Conservation (phyloP, 192 early-diverging fungal genomes). For the Lobosporangium transversale region DNA sequence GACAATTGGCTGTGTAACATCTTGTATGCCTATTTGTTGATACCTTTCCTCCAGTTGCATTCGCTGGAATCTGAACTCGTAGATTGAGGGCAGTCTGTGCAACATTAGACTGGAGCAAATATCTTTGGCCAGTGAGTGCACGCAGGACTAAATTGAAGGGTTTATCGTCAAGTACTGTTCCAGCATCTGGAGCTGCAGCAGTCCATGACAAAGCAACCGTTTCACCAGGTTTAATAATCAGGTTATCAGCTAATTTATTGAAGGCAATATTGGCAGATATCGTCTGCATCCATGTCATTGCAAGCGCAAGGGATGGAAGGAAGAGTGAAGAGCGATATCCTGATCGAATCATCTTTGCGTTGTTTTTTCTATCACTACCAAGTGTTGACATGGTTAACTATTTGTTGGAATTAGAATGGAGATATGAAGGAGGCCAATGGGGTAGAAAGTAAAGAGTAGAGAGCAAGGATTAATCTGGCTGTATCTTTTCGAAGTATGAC, state of each 20-base stretch:
- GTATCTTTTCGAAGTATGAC: no score
- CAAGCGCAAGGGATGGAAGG: neutral
- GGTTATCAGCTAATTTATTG: neutral
- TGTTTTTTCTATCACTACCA: constrained; percentile 9
- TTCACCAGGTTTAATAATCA: constrained; percentile 8
- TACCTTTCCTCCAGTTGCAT: constrained; percentile 42
- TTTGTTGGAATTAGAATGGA: neutral
- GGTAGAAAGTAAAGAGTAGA: no score
- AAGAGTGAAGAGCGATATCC: neutral
- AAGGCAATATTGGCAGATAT: constrained; percentile 29
- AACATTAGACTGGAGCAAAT: constrained; percentile 5
- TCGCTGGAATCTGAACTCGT: constrained; percentile 2
- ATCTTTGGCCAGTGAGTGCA: constrained; percentile 17
- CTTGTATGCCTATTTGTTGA: no score
- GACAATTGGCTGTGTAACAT: no score
- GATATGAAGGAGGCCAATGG: no score
- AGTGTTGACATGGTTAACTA: neutral
- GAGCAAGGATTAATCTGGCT: no score
- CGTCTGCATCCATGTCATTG: constrained; percentile 7
- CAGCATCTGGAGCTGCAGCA: neutral
- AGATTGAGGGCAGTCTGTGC: neutral
- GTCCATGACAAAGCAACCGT: constrained; percentile 3
- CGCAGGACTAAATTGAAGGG: constrained; percentile 12
- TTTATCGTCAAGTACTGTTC: neutral
- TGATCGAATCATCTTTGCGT: neutral